A percentile compares a stretch with the other conserved stretches of the same genome.
Conservation (phyloP, 805 yeast genomes). For the Metschnikowia gelsemii region DNA sequence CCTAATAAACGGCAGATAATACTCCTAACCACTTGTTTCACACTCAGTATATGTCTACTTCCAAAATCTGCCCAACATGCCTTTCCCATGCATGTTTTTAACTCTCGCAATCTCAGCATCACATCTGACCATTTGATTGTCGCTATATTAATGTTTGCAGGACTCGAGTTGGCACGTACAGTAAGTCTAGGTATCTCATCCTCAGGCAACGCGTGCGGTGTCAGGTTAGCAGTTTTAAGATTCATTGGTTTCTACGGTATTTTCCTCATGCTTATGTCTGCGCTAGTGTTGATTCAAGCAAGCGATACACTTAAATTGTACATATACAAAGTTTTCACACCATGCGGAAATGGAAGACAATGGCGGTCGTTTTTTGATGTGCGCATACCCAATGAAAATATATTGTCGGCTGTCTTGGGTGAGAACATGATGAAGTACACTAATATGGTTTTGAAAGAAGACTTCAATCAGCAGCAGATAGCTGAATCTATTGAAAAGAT, state of each 20-base stretch:
- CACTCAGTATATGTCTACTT: slow-evolving; percentile 2
- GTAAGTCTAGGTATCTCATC: not conserved
- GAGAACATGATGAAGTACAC: slow-evolving; percentile 16
- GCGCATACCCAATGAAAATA: slow-evolving; percentile 11
- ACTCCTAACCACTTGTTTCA: slow-evolving; percentile 1
- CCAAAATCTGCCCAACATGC: slow-evolving; percentile 22
- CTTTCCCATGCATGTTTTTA: slow-evolving; percentile 22
- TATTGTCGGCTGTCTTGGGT: slow-evolving; percentile 10
- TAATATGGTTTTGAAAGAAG: slow-evolving; percentile 3
- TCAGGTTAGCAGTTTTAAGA: slow-evolving; percentile 8
- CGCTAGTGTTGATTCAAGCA: slow-evolving; percentile 8
- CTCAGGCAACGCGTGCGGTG: slow-evolving; percentile 1
- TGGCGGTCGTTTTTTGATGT: slow-evolving; percentile 7
- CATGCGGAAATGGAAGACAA: slow-evolving; percentile 4
- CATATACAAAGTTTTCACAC: slow-evolving; percentile 13
- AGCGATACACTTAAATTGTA: slow-evolving; percentile 15
- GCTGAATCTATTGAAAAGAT: slow-evolving; percentile 1
- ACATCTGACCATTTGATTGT: slow-evolving; percentile 29
- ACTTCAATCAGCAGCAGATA: not conserved
- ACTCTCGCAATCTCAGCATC: slow-evolving; percentile 11
- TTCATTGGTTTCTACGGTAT: slow-evolving; percentile 15
- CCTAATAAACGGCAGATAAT: slow-evolving; percentile 3
- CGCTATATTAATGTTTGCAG: slow-evolving; percentile 11
- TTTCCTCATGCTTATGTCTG: slow-evolving; percentile 8
- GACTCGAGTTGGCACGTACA: slow-evolving; percentile 8